These are phyloP conservation scores for Vanrija sp. DNA, from an alignment of 1,284 basidiomycete genomes.

Conservation along the genomic window DNA sequence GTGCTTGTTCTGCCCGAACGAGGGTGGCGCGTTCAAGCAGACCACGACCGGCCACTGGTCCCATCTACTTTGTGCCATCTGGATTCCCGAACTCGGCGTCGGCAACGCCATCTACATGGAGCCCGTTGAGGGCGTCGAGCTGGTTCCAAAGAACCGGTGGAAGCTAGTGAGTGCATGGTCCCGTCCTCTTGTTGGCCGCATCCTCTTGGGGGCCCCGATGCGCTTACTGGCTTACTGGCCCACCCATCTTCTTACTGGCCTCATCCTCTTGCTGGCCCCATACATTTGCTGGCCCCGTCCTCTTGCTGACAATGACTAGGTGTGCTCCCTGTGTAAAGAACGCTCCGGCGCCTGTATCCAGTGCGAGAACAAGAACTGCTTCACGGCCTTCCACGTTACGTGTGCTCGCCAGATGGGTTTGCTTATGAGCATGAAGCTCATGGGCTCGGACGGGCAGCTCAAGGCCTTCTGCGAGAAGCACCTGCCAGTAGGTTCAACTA, in stretches of 20 bases:
- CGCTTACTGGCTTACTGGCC: no score
- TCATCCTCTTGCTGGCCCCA: no score
- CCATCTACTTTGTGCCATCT: slow-evolving; percentile 94
- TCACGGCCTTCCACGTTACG: slow-evolving; percentile 90
- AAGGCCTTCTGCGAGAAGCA: slow-evolving; percentile 84
- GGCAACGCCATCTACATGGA: slow-evolving; percentile 98
- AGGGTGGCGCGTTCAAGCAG: slow-evolving; percentile 98
- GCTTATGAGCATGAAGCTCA: slow-evolving; percentile 79
- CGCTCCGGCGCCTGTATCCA: slow-evolving; percentile 92
- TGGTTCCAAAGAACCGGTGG: slow-evolving; percentile 87
- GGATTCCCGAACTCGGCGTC: slow-evolving; percentile 93
- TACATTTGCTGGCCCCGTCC: accelerated
- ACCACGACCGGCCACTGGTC: slow-evolving; percentile 91
- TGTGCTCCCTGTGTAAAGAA: slow-evolving; percentile 80
- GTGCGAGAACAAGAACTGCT: slow-evolving; percentile 87
- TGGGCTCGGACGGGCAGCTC: slow-evolving; percentile 53
- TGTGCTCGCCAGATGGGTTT: slow-evolving; percentile 84
- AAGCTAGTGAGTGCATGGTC: slow-evolving; percentile 67
- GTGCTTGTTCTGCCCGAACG: slow-evolving; percentile 90
- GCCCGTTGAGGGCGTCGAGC: slow-evolving; percentile 86
- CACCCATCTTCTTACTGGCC: no score
- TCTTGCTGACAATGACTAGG: slow-evolving; percentile 50
- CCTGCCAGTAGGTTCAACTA: slow-evolving; percentile 64
- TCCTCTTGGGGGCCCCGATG: no score
- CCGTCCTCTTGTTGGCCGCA: neutral